These are phyloP conservation scores for Vicia sativa DNA, from an alignment of 306 rosid genomes.

Conservation along the genomic window DNA sequence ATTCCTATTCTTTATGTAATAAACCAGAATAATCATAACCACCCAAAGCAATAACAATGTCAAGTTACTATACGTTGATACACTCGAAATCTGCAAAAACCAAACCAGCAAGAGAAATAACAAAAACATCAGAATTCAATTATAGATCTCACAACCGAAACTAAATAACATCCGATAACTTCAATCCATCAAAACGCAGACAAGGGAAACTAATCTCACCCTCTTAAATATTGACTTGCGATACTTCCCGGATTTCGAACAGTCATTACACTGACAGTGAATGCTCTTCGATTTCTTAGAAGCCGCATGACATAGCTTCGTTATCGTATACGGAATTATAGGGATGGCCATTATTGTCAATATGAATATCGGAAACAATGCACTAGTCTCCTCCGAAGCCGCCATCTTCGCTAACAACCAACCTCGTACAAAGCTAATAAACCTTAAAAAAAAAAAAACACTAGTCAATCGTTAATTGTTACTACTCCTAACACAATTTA, in stretches of 20 bases:
- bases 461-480: constrained; percentile 17
- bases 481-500: constrained; percentile 25
- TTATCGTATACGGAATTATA: constrained; percentile 84
- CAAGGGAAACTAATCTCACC: constrained; percentile 49
- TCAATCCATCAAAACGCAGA: neutral
- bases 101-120: constrained; percentile 15
- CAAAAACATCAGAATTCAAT: constrained; percentile 3
- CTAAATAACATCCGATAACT: constrained; percentile 16
- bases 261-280: constrained; percentile 87
- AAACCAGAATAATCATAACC: constrained; percentile 77
- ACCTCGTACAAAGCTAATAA: constrained; percentile 36
- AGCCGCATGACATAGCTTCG: constrained; percentile 70
- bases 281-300: constrained; percentile 81
- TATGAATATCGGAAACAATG: constrained; percentile 89
- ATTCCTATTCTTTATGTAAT: constrained; percentile 84
- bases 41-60: constrained; percentile 85
- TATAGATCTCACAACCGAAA: neutral
- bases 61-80: constrained; percentile 80
- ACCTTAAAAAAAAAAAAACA: constrained; percentile 35
- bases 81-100: constrained; percentile 78
- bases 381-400: constrained; percentile 86
- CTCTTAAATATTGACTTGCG: constrained; percentile 79
- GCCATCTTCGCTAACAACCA: constrained; percentile 59
- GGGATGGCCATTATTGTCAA: constrained; percentile 97
- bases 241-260: constrained; percentile 82